These are phyloP conservation scores for Lasiodiplodia theobromae DNA, from an alignment of 2,329 filamentous ascomycete genomes.

Conservation along the genomic window DNA sequence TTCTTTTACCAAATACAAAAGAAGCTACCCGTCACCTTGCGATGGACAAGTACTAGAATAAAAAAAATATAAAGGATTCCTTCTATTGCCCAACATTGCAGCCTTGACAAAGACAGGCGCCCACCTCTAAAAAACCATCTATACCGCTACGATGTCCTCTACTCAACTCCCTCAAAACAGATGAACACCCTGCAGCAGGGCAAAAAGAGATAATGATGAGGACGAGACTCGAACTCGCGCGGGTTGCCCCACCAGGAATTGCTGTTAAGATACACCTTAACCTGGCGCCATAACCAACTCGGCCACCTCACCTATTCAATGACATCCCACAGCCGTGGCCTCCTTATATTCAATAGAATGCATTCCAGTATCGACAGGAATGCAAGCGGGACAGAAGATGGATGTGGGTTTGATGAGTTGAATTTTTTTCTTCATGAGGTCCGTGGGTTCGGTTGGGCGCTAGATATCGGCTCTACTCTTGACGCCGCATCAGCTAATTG, in stretches of 20 bases:
- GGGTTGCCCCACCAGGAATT: no score
- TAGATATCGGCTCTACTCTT: neutral
- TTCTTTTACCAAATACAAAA: no score
- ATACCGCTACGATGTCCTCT: neutral
- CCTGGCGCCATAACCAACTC: constrained; percentile 30
- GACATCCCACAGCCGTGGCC: rapidly evolving
- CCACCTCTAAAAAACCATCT: neutral
- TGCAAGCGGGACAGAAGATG: neutral
- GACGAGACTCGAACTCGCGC: neutral
- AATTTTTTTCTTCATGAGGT: neutral
- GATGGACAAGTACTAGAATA: no score
- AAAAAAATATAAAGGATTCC: neutral
- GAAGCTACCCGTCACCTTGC: no score
- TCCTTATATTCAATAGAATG: neutral
- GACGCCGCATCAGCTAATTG: neutral
- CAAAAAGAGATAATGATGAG: constrained; percentile 23
- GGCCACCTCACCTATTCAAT: constrained; percentile 22
- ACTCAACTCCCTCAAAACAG: neutral
- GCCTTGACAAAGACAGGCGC: neutral
- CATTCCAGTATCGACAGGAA: neutral
- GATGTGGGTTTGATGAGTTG: neutral
- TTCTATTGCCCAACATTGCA: neutral
- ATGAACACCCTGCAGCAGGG: neutral
- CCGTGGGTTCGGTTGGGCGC: constrained; percentile 18
- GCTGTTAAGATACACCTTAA: constrained; percentile 24